Conservation (phyloP, 192 early-diverging fungal species). For the Rhizophagus sp. region DNA sequence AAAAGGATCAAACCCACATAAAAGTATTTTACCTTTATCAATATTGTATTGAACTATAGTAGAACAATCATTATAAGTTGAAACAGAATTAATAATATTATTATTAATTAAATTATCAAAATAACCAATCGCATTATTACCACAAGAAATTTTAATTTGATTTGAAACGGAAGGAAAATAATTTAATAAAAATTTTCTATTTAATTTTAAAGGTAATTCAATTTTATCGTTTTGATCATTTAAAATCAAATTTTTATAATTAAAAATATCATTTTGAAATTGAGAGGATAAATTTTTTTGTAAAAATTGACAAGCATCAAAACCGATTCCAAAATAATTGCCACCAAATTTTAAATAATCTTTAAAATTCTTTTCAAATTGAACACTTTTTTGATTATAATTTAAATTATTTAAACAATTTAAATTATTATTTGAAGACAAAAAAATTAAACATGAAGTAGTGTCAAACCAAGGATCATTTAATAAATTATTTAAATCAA, state of each 20-base stretch:
- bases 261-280: conserved; percentile 46
- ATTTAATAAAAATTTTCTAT: background rate
- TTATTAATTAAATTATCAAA: background rate
- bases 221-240: conserved; percentile 32
- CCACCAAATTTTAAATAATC: conserved; percentile 77
- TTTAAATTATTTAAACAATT: conserved; percentile 68
- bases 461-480: conserved; percentile 89
- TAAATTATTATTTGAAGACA: conserved; percentile 66
- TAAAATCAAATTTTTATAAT: conserved; percentile 74
- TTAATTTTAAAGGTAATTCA: conserved; percentile 5
- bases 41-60: conserved; percentile 2
- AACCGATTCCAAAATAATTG: conserved; percentile 89
- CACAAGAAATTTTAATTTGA: background rate
- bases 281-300: conserved; percentile 66
- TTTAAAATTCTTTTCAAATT: conserved; percentile 60
- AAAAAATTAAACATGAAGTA: conserved; percentile 83
- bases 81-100: background rate
- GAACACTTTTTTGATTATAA: conserved; percentile 66
- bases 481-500: conserved; percentile 68
- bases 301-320: conserved; percentile 80
- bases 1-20: background rate
- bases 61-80: background rate
- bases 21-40: background rate
- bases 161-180: background rate
- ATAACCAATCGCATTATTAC: background rate